Conservation (phyloP, 208 protist genomes). For the Acanthamoeba castellanii region DNA sequence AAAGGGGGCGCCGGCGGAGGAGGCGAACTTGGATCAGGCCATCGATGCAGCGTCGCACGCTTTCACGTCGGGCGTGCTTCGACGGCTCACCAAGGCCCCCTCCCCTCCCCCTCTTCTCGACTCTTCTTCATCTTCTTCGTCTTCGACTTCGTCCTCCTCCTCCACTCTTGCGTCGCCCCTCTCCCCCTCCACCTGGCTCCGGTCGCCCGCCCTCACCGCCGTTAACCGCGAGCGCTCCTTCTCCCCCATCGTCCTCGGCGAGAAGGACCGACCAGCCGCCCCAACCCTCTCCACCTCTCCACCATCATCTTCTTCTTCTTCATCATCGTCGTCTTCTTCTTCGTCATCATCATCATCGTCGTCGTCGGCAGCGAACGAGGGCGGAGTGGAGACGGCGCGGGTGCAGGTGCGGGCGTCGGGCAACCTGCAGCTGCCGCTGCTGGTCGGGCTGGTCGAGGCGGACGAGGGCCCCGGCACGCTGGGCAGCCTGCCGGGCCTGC, state of each 20-base stretch:
- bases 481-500: neutral
- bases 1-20: neutral
- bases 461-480: constrained; percentile 7
- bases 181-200: neutral
- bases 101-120: neutral
- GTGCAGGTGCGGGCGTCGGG: constrained; percentile 10
- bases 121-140: neutral
- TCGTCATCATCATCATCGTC: neutral
- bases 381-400: neutral
- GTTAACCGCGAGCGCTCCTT: constrained; percentile 2
- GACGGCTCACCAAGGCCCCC: constrained; percentile 2
- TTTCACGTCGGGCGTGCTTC: constrained; percentile 38
- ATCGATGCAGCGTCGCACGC: constrained; percentile 10
- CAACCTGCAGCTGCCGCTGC: constrained; percentile 50
- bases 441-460: neutral
- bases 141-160: neutral
- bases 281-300: neutral
- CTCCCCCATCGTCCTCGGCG: constrained; percentile 26
- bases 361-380: neutral
- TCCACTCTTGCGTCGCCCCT: neutral
- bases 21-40: constrained; percentile 1
- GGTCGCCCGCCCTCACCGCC: neutral
- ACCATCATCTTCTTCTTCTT: neutral
- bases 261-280: neutral
- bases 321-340: neutral